Evolutionary conservation across 768 basidiomycete species (phyloP).

Genomic region (Gymnopilus dilepis): DNA sequence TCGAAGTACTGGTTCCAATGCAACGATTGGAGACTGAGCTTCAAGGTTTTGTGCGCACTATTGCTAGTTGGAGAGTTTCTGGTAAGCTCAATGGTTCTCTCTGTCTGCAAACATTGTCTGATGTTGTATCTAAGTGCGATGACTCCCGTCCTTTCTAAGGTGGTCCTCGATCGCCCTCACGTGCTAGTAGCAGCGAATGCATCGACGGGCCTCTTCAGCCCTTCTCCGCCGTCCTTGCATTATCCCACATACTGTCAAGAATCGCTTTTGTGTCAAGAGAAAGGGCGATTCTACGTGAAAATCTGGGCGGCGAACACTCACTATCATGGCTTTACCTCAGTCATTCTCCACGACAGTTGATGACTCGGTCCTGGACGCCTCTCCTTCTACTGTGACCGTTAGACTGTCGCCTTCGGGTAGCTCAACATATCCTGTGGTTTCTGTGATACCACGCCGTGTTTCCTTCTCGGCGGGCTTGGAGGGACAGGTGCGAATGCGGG

Average conservation of each 20-base stretch:
- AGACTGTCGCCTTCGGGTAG: conserved; percentile 23
- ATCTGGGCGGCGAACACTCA: conserved; percentile 2
- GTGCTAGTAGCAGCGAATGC: conserved; percentile 14
- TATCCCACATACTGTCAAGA: background rate
- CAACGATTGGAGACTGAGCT: too few relatives aligned
- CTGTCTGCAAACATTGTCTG: too few relatives aligned
- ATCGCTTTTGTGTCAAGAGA: background rate
- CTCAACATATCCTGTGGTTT: conserved; percentile 15
- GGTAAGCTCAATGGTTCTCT: too few relatives aligned
- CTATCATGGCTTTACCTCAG: conserved; percentile 25
- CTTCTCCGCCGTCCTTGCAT: conserved; percentile 19
- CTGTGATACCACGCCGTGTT: conserved; percentile 26
- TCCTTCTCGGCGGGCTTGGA: conserved; percentile 23
- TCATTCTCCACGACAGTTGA: conserved; percentile 29
- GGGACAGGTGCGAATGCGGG: conserved; percentile 12
- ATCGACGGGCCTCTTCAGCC: background rate
- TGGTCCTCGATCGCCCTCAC: conserved; percentile 28
- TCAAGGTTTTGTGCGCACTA: too few relatives aligned
- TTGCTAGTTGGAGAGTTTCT: too few relatives aligned
- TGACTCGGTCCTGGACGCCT: conserved; percentile 24
- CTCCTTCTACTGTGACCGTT: conserved; percentile 27
- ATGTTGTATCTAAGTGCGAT: too few relatives aligned
- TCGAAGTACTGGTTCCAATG: too few relatives aligned
- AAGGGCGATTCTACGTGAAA: conserved; percentile 10
- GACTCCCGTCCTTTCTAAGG: too few relatives aligned